phyloP scores from a whole-genome alignment of 805 yeast species.

The Komagataella pastoris region DNA sequence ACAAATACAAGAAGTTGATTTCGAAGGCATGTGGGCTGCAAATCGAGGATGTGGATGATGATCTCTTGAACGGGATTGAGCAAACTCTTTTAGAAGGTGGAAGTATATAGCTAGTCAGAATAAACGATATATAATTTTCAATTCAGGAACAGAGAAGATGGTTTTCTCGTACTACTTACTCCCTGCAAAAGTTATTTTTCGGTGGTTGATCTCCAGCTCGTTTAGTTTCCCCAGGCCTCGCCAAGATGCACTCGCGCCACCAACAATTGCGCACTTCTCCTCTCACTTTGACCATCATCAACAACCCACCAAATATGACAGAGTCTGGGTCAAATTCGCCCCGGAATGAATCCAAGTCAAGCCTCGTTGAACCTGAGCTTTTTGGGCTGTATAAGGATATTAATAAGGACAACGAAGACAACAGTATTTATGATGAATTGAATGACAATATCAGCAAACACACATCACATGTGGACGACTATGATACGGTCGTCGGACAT shows the following conservation, averaged over 20 bases:
- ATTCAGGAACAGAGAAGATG: background rate
- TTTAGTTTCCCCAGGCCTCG: background rate
- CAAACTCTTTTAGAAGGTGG: slow-evolving; percentile 16
- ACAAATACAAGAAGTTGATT: slow-evolving; percentile 49
- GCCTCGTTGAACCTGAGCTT: background rate
- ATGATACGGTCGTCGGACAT: slow-evolving; percentile 2
- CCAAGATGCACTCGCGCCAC: background rate
- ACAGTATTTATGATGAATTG: slow-evolving; percentile 17
- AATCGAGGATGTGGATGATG: slow-evolving; percentile 65
- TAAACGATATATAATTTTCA: background rate
- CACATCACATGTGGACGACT: slow-evolving; percentile 9
- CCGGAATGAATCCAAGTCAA: background rate
- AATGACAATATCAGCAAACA: slow-evolving; percentile 18
- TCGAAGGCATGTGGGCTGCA: slow-evolving; percentile 66
- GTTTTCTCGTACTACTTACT: background rate
- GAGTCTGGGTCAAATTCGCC: background rate
- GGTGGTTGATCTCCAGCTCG: background rate
- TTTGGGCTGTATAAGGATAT: slow-evolving; percentile 10
- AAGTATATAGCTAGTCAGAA: background rate
- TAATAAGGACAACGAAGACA: slow-evolving; percentile 13
- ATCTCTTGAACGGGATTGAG: slow-evolving; percentile 70
- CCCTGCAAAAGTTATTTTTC: background rate
- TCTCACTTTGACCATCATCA: background rate
- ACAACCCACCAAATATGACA: background rate
- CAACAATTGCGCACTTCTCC: background rate